Base-by-base conservation (phyloP, 2,329 filamentous ascomycete species). In the Byssoonygena ceratinophila region DNA sequence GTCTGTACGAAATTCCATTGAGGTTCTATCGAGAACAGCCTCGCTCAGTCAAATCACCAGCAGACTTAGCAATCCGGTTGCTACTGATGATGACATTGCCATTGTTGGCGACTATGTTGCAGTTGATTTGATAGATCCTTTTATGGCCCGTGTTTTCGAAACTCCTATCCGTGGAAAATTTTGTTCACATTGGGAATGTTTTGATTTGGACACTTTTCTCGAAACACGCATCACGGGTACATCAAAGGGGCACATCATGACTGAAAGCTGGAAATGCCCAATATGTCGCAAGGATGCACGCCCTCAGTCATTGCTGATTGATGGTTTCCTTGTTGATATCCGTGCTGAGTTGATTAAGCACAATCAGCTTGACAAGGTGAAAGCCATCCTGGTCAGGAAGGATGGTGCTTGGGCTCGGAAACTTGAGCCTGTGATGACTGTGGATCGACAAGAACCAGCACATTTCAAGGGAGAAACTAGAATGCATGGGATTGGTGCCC, bases 141-240 rank as follows among this genome's bases (percentile, higher is more conserved):
- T 85, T 62, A 83, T 74, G 53, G 72, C 77, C 1, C 70, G 63
- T 11, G 75, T 92, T 9, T 89, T 85, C 64, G 72, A 78, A 4
- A 74, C 77, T 0, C 91, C 92, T 0, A 87, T 83, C 1, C 83
- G 90, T 25, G 82, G 87, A 23, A 71, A 62, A 6, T 60, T 66
- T 2, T 98, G 92, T 65, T 72, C 73, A 22, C 91, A 98, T 64
- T 72, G 84, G 32, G 87, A 96, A 63, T 95, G 89, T 64, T 96
- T 97, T 64, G 91, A 97, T 64, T 79, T 96, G 6, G 78, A 85
- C 18, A 90, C 80, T 0, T 97, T 87, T 72, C 76, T 98, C 7
- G 67, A 74, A 12, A 87, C 84, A 4, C 80, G 87, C 14, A 64
- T 60, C 20, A 67, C 64, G 22, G 69, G 65, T 39, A 72, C 74